A percentile compares a stretch with the other conserved stretches of the same genome.
Evolutionary conservation across 306 rosid species (phyloP).

Genomic region (Corylus avellana): DNA sequence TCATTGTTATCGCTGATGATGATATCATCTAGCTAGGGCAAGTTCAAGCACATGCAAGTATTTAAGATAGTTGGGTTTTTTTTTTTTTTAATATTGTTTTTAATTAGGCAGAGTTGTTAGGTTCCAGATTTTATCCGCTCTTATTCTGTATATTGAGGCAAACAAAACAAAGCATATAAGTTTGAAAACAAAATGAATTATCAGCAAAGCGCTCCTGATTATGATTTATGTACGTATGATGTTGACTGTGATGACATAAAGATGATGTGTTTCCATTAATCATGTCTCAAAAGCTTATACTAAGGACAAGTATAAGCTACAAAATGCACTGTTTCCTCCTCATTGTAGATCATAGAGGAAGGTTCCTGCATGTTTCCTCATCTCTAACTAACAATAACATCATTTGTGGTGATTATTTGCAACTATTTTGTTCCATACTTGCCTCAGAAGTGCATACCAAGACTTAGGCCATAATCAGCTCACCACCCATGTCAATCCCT

Average conservation of each 20-base stretch:
- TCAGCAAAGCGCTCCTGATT: background rate
- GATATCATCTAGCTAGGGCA: too few relatives aligned
- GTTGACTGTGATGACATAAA: slow-evolving; percentile 48
- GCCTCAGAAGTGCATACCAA: background rate
- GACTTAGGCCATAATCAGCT: background rate
- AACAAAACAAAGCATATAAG: background rate
- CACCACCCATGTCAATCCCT: background rate
- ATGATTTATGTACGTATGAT: slow-evolving; percentile 15
- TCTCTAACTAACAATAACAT: slow-evolving; percentile 11
- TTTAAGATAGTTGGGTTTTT: too few relatives aligned
- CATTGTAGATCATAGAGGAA: slow-evolving; percentile 31
- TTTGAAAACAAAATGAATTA: background rate
- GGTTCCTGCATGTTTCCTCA: slow-evolving; percentile 56
- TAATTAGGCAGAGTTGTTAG: background rate
- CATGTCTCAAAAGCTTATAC: slow-evolving; percentile 18
- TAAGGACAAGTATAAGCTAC: slow-evolving; percentile 39
- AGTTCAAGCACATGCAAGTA: too few relatives aligned
- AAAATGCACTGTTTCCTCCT: slow-evolving; percentile 34
- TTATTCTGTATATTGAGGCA: background rate
- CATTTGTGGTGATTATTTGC: slow-evolving; percentile 25
- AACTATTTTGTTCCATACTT: slow-evolving; percentile 1
- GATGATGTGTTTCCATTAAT: slow-evolving; percentile 32
- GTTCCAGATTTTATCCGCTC: background rate
- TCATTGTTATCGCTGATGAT: too few relatives aligned
- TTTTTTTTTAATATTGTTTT: background rate